phyloP scores from a whole-genome alignment of 371 early-diverging fungal genomes.

The Mortierella sp. region DNA sequence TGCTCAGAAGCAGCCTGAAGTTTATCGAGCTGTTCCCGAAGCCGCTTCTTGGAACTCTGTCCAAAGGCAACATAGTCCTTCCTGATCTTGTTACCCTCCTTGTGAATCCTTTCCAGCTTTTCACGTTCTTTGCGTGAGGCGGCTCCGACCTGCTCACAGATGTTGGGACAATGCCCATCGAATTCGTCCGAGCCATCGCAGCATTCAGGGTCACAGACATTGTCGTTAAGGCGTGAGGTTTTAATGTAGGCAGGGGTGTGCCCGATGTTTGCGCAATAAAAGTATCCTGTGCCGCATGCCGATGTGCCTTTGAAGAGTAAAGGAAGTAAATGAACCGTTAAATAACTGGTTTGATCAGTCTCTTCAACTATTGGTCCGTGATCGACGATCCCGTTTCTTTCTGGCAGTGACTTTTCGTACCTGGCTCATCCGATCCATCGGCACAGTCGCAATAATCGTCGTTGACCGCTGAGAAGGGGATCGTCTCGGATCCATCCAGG shows the following conservation, averaged over 20 bases:
- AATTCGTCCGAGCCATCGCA: conserved; percentile 96
- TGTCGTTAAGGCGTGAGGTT: conserved; percentile 91
- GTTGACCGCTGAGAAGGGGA: conserved; percentile 84
- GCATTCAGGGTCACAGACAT: conserved; percentile 93
- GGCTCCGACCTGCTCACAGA: conserved; percentile 69
- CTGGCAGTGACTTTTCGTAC: conserved; percentile 57
- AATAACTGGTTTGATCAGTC: background rate
- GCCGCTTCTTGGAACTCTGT: conserved; percentile 41
- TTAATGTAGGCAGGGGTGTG: conserved; percentile 79
- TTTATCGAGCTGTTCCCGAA: conserved; percentile 49
- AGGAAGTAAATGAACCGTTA: background rate
- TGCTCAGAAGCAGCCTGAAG: background rate
- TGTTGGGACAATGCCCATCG: conserved; percentile 77
- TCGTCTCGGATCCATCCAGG: conserved; percentile 78
- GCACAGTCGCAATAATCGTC: conserved; percentile 97
- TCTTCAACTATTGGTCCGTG: background rate
- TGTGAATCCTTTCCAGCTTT: conserved; percentile 16
- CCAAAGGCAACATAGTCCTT: conserved; percentile 60
- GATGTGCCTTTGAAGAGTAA: conserved; percentile 80
- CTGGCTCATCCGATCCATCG: conserved; percentile 98
- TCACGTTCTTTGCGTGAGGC: conserved; percentile 30
- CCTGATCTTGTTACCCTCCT: conserved; percentile 49
- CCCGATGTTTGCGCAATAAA: conserved; percentile 87
- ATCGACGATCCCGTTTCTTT: background rate
- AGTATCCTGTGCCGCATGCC: conserved; percentile 85